A percentile compares a stretch with the other conserved stretches of the same genome.
phyloP scores from a whole-genome alignment of 2,329 filamentous ascomycete species.

The Microdochium nivale region DNA sequence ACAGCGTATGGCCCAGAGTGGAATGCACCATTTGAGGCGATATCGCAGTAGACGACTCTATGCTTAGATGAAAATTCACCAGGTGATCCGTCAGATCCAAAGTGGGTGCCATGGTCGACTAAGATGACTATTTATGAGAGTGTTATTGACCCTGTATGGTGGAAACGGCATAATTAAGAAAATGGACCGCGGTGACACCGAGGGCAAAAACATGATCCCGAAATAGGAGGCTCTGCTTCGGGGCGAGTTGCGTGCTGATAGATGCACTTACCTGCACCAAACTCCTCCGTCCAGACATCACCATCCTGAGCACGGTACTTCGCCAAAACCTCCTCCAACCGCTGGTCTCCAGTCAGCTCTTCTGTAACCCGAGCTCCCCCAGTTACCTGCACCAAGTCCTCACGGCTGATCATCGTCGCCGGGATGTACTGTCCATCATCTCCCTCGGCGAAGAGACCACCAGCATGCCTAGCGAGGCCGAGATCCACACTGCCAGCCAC shows the following conservation, averaged over 20 bases:
- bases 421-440: not conserved
- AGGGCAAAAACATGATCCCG: not conserved
- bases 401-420: not conserved
- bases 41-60: not conserved
- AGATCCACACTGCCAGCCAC: not conserved
- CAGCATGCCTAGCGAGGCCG: not conserved
- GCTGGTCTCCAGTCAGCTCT: no score
- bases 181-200: no score
- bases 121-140: no score
- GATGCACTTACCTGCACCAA: constrained; percentile 5
- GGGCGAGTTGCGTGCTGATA: no score
- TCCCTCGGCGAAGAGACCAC: not conserved
- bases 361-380: no score
- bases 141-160: no score
- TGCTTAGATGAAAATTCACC: not conserved
- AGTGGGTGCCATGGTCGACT: no score
- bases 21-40: not conserved
- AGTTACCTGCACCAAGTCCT: not conserved
- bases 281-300: constrained; percentile 6
- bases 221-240: no score
- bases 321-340: not conserved
- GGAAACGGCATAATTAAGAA: no score
- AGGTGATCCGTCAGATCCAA: no score
- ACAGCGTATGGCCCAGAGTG: constrained; percentile 6
- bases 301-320: not conserved